phyloP scores from a whole-genome alignment of 2,329 filamentous ascomycete genomes.

The Verticillium longisporum region DNA sequence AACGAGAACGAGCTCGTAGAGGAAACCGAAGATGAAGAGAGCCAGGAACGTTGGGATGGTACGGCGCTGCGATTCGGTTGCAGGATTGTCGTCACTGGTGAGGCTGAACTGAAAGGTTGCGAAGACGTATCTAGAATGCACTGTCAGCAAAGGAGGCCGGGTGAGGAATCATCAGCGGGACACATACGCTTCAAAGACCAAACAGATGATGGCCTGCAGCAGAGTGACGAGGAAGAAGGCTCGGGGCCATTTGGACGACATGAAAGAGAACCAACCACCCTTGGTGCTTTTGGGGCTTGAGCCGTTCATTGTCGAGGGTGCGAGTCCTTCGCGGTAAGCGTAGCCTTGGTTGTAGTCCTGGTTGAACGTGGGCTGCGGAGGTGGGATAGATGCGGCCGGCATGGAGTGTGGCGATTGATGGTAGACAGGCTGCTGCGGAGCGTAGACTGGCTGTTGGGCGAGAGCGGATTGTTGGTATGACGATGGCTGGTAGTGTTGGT shows the following conservation, averaged over 20 bases:
- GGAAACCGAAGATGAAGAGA: constrained; percentile 93
- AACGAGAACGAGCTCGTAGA: constrained; percentile 84
- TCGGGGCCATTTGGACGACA: constrained; percentile 84
- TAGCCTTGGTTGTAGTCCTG: constrained; percentile 10
- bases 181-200: constrained; percentile 80
- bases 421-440: neutral
- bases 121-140: constrained; percentile 69
- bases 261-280: constrained; percentile 53
- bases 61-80: constrained; percentile 46
- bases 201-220: constrained; percentile 70
- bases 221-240: constrained; percentile 69
- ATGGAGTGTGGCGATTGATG: neutral
- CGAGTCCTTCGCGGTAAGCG: constrained; percentile 28
- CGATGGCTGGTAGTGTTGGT: constrained; percentile 11
- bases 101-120: constrained; percentile 70
- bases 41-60: constrained; percentile 93
- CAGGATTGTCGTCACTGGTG: constrained; percentile 28
- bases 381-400: constrained; percentile 18
- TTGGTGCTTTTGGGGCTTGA: constrained; percentile 14
- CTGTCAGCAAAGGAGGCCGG: constrained; percentile 4
- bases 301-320: constrained; percentile 20
- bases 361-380: constrained; percentile 15
- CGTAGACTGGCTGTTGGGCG: neutral
- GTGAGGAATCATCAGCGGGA: neutral
- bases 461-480: constrained; percentile 7